A percentile compares a stretch with the other conserved stretches of the same genome.
Evolutionary conservation across 2,329 filamentous ascomycete species (phyloP).

Genomic region (Nothopassalora personata): DNA sequence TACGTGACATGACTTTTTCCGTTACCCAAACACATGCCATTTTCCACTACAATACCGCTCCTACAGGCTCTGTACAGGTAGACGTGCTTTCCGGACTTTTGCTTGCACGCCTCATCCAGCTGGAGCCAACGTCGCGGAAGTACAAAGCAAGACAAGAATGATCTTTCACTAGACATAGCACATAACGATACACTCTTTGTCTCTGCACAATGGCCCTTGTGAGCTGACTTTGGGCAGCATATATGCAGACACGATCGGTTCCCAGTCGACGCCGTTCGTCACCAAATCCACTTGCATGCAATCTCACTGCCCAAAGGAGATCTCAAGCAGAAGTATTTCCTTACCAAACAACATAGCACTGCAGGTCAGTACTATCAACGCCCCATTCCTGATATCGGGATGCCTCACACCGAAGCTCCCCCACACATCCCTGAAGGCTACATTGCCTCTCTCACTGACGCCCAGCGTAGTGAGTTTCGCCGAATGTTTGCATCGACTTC

Average conservation of each 20-base stretch:
- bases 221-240: not conserved
- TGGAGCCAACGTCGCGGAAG: not conserved
- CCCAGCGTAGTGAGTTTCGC: not conserved
- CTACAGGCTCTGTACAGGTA: no score
- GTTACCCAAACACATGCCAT: no score
- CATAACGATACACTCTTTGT: not conserved
- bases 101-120: no score
- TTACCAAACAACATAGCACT: not conserved
- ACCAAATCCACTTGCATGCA: not conserved
- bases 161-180: not conserved
- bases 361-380: not conserved
- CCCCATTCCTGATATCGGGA: not conserved
- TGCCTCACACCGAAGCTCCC: not conserved
- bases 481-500: not conserved
- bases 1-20: not conserved
- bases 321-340: not conserved
- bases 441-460: not conserved
- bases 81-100: no score
- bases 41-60: not conserved
- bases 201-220: not conserved
- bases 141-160: not conserved
- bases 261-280: not conserved
- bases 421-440: not conserved
- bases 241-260: not conserved
- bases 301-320: not conserved